Conservation (phyloP, 1,139 yeast species). For the Diutina scorzettiae region DNA sequence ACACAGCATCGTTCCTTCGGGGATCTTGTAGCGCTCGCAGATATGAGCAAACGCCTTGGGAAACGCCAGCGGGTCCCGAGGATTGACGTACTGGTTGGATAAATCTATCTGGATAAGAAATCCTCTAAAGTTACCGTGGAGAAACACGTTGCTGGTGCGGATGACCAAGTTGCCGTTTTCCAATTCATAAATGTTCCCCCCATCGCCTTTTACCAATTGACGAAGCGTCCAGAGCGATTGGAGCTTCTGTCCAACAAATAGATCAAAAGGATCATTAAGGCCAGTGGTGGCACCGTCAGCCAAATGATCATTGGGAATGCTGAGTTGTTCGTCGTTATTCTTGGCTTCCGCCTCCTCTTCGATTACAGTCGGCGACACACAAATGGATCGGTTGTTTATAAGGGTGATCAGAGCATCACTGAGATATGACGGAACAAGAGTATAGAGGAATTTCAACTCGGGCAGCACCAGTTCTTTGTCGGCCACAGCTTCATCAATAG, state of each 20-base stretch:
- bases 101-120: neutral
- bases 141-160: constrained; percentile 59
- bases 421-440: constrained; percentile 43
- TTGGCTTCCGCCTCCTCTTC: constrained; percentile 19
- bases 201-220: constrained; percentile 70
- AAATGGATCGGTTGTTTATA: constrained; percentile 34
- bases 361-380: constrained; percentile 30
- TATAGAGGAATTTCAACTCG: constrained; percentile 38
- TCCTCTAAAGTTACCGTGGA: constrained; percentile 49
- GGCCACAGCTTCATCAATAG: constrained; percentile 11
- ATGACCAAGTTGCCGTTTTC: constrained; percentile 34
- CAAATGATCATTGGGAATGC: constrained; percentile 28
- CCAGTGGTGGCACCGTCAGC: constrained; percentile 38
- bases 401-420: constrained; percentile 41
- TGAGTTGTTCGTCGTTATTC: constrained; percentile 10
- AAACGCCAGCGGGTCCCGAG: neutral
- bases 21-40: constrained; percentile 1
- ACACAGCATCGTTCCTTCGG: constrained; percentile 1
- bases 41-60: neutral
- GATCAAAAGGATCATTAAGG: constrained; percentile 37
- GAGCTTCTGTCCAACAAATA: constrained; percentile 40
- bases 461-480: constrained; percentile 18
- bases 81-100: neutral
- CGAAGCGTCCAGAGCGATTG: constrained; percentile 63
- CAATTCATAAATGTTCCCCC: constrained; percentile 50